Evolutionary conservation across 2,329 filamentous ascomycete genomes (phyloP), one percentile per base, ranked within the genome.

Genomic region (Epichloe glyceriae): DNA sequence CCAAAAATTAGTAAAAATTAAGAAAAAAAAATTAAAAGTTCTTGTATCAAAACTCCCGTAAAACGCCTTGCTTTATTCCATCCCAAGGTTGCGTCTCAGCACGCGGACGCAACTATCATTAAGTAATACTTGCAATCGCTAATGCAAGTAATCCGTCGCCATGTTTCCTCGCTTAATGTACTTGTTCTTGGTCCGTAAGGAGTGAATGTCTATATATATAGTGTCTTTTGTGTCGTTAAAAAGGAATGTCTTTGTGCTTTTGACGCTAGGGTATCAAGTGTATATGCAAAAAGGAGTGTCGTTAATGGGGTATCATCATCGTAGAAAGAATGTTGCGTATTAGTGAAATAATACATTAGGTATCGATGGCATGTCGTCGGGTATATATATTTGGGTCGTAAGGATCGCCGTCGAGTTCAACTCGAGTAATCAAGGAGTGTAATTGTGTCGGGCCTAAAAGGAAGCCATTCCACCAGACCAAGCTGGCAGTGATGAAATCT

Each of bases 211-310:
- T 46, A 50, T 50, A 40, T 15, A 40, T 37, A 40, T 37, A 33
- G 30, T 38, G n/a, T 30, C 17, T 51, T 34, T 39, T 12, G 41
- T 65, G 63, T 67, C 19, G 11, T 19, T 8, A 7, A 26, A 42
- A 73, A 71, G 69, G 71, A 73, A 67, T 66, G 70, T 68, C 60
- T 68, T 64, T 69, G 70, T 70, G 42, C 60, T 60, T 60, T 57
- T 46, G 44, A 62, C 61, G 35, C 34, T 46, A 5, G 49, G 49
- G 49, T 50, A 50, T 50, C 49, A 33, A 26, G 34, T 11, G 33
- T 46, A 14, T n/a, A 45, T 50, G 41, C 22, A 34, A 33, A 45
- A 50, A 50, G 42, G 49, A 50, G 42, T 46, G 49, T 50, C 33
- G 49, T 26, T 19, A 12, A 15, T 40, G 30, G 44, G 49, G 49